Evolutionary conservation across 106 monocot genomes (phyloP).

Genomic region (Dactylorhiza incarnata): DNA sequence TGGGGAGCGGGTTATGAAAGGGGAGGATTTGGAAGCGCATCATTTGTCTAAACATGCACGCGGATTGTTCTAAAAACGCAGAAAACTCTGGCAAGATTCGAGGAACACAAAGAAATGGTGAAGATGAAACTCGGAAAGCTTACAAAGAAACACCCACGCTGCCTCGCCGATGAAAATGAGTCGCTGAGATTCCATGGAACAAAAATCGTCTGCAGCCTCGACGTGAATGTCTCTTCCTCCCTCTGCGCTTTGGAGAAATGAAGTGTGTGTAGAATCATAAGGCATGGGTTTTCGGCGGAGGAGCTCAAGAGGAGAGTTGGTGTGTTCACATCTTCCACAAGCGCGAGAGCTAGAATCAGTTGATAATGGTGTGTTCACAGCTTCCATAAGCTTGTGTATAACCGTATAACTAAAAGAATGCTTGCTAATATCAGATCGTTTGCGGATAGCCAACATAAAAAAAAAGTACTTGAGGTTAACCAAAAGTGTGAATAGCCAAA

Average conservation of each 20-base stretch:
- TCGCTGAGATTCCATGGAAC: conserved; percentile 79
- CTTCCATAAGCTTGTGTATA: too few relatives aligned
- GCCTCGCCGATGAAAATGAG: conserved; percentile 93
- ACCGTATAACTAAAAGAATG: too few relatives aligned
- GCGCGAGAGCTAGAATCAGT: conserved; percentile 73
- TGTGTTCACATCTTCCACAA: conserved; percentile 88
- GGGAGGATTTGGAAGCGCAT: too few relatives aligned
- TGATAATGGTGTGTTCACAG: conserved; percentile 29
- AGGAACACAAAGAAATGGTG: conserved; percentile 72
- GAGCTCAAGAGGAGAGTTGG: conserved; percentile 45
- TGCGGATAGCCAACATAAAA: too few relatives aligned
- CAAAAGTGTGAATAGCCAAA: too few relatives aligned
- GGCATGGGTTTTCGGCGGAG: conserved; percentile 60
- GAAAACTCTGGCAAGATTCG: too few relatives aligned
- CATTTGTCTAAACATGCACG: too few relatives aligned
- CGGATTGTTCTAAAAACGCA: too few relatives aligned
- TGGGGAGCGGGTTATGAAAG: too few relatives aligned
- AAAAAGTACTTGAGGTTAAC: too few relatives aligned
- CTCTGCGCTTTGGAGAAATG: conserved; percentile 77
- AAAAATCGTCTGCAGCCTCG: conserved; percentile 63
- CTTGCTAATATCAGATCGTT: too few relatives aligned
- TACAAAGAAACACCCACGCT: conserved; percentile 91
- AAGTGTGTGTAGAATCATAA: conserved; percentile 61
- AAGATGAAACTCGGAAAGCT: conserved; percentile 73
- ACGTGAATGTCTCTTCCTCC: conserved; percentile 49